A percentile compares a stretch with the other conserved stretches of the same genome.
Evolutionary conservation across 257 asterid species (phyloP).

Genomic region (Nicotiana tomentosiformis): DNA sequence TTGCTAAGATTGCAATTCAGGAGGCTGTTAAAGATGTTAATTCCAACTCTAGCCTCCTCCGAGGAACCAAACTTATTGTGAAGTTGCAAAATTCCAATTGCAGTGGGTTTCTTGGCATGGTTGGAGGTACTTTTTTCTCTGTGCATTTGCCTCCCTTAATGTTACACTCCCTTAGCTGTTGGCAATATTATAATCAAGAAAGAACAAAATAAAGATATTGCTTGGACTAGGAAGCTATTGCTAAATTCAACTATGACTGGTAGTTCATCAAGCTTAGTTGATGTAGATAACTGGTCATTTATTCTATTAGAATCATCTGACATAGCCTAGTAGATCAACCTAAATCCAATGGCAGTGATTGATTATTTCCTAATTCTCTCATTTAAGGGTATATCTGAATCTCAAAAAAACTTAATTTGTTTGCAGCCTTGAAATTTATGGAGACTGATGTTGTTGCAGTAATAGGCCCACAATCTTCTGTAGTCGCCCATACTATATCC

Average conservation of each 20-base stretch:
- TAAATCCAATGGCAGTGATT: no score
- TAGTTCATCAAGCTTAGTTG: background rate
- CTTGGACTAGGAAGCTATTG: background rate
- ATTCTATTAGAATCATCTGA: background rate
- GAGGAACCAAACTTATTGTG: slow-evolving; percentile 49
- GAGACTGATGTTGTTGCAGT: slow-evolving; percentile 39
- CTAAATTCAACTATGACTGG: background rate
- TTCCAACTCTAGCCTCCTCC: slow-evolving; percentile 57
- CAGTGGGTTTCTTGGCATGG: slow-evolving; percentile 88
- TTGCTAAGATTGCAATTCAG: slow-evolving; percentile 81
- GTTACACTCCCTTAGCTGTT: background rate
- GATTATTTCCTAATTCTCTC: background rate
- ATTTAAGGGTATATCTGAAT: background rate
- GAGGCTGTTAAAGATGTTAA: slow-evolving; percentile 94
- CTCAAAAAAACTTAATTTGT: background rate
- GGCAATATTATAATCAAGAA: background rate
- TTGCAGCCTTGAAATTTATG: slow-evolving; percentile 42
- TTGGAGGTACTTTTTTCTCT: slow-evolving; percentile 50
- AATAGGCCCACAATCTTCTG: slow-evolving; percentile 52
- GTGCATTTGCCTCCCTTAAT: background rate
- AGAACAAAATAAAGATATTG: background rate
- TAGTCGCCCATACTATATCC: slow-evolving; percentile 34
- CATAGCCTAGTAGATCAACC: background rate
- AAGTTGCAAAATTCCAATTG: slow-evolving; percentile 53
- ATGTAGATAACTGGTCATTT: background rate